Conservation (phyloP, 2,329 filamentous ascomycete species). For the Penicillium olsonii region DNA sequence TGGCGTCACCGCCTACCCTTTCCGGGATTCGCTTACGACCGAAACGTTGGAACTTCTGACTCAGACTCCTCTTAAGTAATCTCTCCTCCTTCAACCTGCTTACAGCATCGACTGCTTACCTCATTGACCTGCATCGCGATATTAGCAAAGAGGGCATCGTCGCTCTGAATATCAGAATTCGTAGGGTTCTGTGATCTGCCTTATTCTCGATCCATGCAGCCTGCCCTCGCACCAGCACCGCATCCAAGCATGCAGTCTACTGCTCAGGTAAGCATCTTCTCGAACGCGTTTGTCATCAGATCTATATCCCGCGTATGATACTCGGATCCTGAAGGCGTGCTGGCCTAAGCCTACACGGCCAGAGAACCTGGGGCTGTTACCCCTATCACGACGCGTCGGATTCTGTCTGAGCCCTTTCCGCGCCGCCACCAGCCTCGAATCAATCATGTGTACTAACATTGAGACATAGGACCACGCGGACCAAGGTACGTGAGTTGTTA, state of each 20-base stretch:
- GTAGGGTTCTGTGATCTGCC: constrained; percentile 2
- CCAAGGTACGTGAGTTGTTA: constrained; percentile 41
- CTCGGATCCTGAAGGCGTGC: not conserved
- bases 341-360: not conserved
- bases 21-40: constrained; percentile 4
- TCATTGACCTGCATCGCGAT: constrained; percentile 25
- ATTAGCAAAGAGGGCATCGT: constrained; percentile 14
- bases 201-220: constrained; percentile 42
- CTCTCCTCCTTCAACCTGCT: constrained; percentile 28
- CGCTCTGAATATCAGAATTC: constrained; percentile 8
- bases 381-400: constrained; percentile 16
- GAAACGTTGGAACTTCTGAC: constrained; percentile 8
- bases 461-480: constrained; percentile 45
- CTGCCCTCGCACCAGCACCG: constrained; percentile 50
- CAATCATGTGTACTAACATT: constrained; percentile 16
- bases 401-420: not conserved
- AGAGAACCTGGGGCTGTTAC: not conserved
- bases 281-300: constrained; percentile 41
- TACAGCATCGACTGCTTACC: constrained; percentile 36
- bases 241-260: constrained; percentile 51
- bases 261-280: constrained; percentile 56
- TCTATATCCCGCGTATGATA: constrained; percentile 14
- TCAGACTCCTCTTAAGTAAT: constrained; percentile 25
- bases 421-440: not conserved
- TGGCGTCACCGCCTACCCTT: not conserved